These are phyloP conservation scores for Brassica incana DNA, from an alignment of 345 rosid species.

Conservation along the genomic window DNA sequence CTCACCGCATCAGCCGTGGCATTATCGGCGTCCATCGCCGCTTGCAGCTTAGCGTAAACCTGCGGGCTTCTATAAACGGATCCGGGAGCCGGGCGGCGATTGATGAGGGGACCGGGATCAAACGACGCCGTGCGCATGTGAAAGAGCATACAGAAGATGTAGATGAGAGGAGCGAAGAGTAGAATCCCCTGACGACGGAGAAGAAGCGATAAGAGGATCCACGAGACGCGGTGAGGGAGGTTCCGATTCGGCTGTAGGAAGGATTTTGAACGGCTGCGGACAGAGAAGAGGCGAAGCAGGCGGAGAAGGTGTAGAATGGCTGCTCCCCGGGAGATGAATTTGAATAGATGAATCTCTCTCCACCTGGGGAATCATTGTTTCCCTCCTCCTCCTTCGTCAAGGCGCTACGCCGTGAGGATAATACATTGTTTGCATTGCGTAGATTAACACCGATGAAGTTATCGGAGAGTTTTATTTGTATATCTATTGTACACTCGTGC, in stretches of 20 bases:
- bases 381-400: constrained; percentile 10
- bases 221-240: constrained; percentile 71
- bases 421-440: not conserved
- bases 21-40: constrained; percentile 81
- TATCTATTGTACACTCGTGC: constrained; percentile 15
- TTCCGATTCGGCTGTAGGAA: constrained; percentile 41
- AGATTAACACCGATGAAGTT: not conserved
- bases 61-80: constrained; percentile 89
- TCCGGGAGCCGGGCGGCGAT: constrained; percentile 72
- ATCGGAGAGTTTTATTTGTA: not conserved
- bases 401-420: constrained; percentile 1
- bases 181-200: constrained; percentile 91
- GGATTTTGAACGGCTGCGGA: constrained; percentile 50
- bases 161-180: constrained; percentile 82
- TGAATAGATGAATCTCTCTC: constrained; percentile 33
- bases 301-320: constrained; percentile 77
- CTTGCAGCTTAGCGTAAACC: constrained; percentile 69
- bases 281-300: constrained; percentile 74
- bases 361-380: constrained; percentile 21
- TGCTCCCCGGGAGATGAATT: constrained; percentile 56
- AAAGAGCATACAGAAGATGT: constrained; percentile 83
- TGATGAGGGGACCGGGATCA: constrained; percentile 57
- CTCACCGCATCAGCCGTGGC: constrained; percentile 87
- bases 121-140: constrained; percentile 83
- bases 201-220: constrained; percentile 71